A percentile compares a stretch with the other conserved stretches of the same genome.
Evolutionary conservation across 352 stramenopile genomes (phyloP).

Genomic region (Thalassiosira livingstoniorum): DNA sequence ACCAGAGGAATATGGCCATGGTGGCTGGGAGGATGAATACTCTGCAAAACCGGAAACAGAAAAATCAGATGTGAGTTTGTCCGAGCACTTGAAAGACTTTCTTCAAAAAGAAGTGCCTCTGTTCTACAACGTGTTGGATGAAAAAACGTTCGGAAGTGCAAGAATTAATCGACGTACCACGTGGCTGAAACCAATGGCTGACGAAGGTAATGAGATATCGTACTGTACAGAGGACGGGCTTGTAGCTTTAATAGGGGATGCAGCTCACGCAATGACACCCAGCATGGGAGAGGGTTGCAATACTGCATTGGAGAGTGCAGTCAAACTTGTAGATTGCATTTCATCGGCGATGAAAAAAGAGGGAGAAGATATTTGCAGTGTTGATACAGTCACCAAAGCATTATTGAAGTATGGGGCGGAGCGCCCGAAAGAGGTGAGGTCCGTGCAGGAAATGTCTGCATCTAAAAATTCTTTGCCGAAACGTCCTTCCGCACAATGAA

Average conservation of each 20-base stretch:
- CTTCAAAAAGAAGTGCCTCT: conserved; percentile 38
- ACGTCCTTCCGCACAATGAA: neutral
- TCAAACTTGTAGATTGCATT: conserved; percentile 41
- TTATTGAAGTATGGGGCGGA: neutral
- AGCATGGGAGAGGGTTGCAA: conserved; percentile 50
- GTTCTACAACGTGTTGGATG: conserved; percentile 32
- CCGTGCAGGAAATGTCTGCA: conserved; percentile 3
- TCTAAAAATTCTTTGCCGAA: too few relatives aligned
- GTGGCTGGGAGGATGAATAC: conserved; percentile 43
- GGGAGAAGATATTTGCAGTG: conserved; percentile 17
- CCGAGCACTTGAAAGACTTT: conserved; percentile 20
- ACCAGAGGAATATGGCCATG: conserved; percentile 6
- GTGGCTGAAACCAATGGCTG: conserved; percentile 33
- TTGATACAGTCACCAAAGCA: neutral
- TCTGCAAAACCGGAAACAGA: conserved; percentile 13
- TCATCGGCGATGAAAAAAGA: conserved; percentile 18
- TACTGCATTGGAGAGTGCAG: conserved; percentile 36
- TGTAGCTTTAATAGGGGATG: conserved; percentile 38
- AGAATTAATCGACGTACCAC: conserved; percentile 32
- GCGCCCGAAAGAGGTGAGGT: neutral
- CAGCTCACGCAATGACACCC: conserved; percentile 44
- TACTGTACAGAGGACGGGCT: conserved; percentile 39
- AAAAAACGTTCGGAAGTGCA: conserved; percentile 24
- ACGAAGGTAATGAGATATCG: neutral
- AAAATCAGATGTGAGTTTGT: conserved; percentile 3